A percentile compares a stretch with the other conserved stretches of the same genome.
These are phyloP conservation scores for Erysimum cheiranthoides DNA, from an alignment of 345 rosid genomes.

Conservation along the genomic window DNA sequence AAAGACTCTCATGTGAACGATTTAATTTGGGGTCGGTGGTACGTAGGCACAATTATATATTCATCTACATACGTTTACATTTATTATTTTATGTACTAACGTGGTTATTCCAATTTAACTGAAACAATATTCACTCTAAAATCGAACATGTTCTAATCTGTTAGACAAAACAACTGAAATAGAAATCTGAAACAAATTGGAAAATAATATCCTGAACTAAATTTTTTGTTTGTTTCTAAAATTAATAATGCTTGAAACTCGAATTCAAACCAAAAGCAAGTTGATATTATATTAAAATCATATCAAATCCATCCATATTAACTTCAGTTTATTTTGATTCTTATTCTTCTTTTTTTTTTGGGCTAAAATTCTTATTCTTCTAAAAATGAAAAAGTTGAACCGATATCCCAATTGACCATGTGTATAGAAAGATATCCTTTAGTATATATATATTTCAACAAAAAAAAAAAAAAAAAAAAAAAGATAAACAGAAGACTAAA, in stretches of 20 bases:
- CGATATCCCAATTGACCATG: background rate
- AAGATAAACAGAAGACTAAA: background rate
- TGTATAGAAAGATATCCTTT: background rate
- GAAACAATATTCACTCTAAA: background rate
- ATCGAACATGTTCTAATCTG: background rate
- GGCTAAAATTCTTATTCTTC: background rate
- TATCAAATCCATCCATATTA: background rate
- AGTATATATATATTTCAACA: background rate
- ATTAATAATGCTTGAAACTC: background rate
- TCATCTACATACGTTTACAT: background rate
- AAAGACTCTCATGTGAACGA: slow-evolving; percentile 28
- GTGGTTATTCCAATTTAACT: background rate
- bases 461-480: too few relatives aligned
- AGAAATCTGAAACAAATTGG: background rate
- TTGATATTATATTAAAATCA: background rate
- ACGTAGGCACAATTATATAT: slow-evolving; percentile 10
- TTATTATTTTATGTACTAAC: background rate
- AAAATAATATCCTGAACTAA: background rate
- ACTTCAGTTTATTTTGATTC: background rate
- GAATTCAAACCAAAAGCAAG: background rate
- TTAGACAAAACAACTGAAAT: background rate
- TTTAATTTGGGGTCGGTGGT: slow-evolving; percentile 36
- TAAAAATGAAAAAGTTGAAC: background rate
- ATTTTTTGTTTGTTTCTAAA: background rate
- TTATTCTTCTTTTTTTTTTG: background rate